Evolutionary conservation across 768 basidiomycete species (phyloP).

Genomic region (button mushroom (Agaricus bisporus)): DNA sequence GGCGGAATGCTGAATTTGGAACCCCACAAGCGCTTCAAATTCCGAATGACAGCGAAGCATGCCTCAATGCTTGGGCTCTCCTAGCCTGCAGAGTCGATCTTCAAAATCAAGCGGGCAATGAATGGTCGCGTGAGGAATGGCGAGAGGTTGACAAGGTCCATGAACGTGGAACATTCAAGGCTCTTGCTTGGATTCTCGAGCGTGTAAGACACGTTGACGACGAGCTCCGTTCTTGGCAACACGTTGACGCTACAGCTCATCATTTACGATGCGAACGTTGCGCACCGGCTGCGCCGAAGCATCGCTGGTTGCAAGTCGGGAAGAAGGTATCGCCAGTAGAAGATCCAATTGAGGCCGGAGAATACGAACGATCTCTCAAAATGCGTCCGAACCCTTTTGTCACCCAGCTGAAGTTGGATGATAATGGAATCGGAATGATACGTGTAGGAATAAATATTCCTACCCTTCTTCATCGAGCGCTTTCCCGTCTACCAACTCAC

Average conservation of each 20-base stretch:
- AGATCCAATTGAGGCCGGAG: conserved; percentile 79
- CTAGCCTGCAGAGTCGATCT: conserved; percentile 75
- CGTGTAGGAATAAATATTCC: conserved; percentile 85
- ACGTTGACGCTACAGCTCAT: conserved; percentile 36
- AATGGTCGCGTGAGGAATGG: conserved; percentile 78
- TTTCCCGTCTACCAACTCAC: conserved; percentile 66
- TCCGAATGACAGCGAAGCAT: conserved; percentile 54
- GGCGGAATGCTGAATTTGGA: conserved; percentile 55
- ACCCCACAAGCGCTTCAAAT: conserved; percentile 50
- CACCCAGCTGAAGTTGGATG: conserved; percentile 69
- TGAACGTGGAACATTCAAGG: conserved; percentile 74
- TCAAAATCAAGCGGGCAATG: conserved; percentile 58
- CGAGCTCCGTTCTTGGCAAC: conserved; percentile 63
- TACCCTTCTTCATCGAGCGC: conserved; percentile 81
- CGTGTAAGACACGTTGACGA: conserved; percentile 72
- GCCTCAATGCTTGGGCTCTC: conserved; percentile 70
- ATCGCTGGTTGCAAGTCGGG: conserved; percentile 65
- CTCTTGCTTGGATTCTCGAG: conserved; percentile 83
- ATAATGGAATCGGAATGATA: conserved; percentile 59
- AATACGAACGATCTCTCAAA: conserved; percentile 86
- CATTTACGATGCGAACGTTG: conserved; percentile 68
- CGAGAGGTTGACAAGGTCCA: conserved; percentile 81
- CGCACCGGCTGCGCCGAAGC: conserved; percentile 69
- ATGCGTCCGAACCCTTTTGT: conserved; percentile 81
- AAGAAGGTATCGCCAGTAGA: conserved; percentile 70